Evolutionary conservation across 257 asterid genomes (phyloP), one percentile per base, ranked within the genome.

Genomic region (Ilex aquifolium): DNA sequence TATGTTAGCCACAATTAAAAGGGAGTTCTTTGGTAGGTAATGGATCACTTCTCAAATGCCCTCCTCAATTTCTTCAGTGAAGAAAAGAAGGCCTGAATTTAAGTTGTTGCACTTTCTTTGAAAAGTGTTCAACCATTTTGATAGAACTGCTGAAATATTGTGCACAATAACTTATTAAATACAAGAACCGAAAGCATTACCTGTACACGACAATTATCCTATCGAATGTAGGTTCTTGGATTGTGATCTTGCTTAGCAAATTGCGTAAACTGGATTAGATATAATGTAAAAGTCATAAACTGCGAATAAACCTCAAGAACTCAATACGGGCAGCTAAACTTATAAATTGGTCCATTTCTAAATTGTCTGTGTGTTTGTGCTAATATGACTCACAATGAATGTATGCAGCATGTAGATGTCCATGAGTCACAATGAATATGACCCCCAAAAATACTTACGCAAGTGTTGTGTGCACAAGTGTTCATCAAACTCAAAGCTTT

Each of bases 221-320:
- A 78, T 92, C 99, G 74, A 92, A 89, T 36, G 99, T 89, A 46
- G 99, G 99, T 69, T 92, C 97, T 78, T 92, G 99, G 73, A 92
- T 89, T 57, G 94, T 83, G 73, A 79, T 79, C 73, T 82, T 77
- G 74, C 85, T 79, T 65, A 77, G 58, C 73, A 92, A 74, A 72
- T 82, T 92, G 77, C 80, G 77, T 30, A 87, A 80, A 78, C 99
- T 92, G 90, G 69, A 76, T 64, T 65, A 69, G 72, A 51, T 60
- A 63, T 51, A 54, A 58, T 61, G 2, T 66, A 42, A 72, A 72
- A 51, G 55, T 31, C 32, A 59, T 10, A 57, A 56, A 44, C 61
- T 44, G 46, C 13, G 54, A 36, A 66, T 49, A 46, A 52, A 68
- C 11, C 6, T 10, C 15, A 46, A 11, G 52, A 46, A 46, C 42